These are phyloP conservation scores for Emmonsiellopsis sp. DNA, from an alignment of 2,329 filamentous ascomycete genomes.

Conservation along the genomic window DNA sequence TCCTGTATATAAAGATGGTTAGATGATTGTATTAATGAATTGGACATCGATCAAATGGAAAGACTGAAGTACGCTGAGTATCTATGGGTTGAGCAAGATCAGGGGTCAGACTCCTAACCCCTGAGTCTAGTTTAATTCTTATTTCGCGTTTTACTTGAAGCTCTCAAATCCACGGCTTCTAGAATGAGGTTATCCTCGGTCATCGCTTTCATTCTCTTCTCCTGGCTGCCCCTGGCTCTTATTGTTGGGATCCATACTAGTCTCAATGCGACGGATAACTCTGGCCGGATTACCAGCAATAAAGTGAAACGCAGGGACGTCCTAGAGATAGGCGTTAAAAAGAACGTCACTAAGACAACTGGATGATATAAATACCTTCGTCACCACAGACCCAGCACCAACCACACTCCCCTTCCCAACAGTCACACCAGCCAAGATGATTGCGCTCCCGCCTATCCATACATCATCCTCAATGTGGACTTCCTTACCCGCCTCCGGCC, in stretches of 20 bases:
- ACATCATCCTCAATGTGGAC: constrained; percentile 72
- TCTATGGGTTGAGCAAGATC: too few relatives aligned
- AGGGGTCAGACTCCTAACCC: too few relatives aligned
- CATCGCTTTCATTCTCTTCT: neutral
- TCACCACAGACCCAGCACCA: constrained; percentile 75
- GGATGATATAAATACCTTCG: constrained; percentile 43
- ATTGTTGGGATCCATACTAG: constrained; percentile 4
- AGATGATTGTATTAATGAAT: too few relatives aligned
- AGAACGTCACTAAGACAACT: neutral
- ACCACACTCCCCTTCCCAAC: constrained; percentile 65
- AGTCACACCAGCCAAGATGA: constrained; percentile 64
- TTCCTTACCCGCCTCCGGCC: constrained; percentile 63
- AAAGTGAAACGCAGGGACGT: constrained; percentile 32
- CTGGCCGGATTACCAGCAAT: constrained; percentile 31
- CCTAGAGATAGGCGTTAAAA: constrained; percentile 14
- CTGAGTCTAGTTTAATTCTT: too few relatives aligned
- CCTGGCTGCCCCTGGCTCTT: neutral
- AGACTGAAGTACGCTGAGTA: too few relatives aligned
- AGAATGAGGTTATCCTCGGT: neutral
- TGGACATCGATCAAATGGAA: too few relatives aligned
- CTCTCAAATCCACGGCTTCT: too few relatives aligned
- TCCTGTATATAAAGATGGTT: too few relatives aligned
- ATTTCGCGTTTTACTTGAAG: too few relatives aligned
- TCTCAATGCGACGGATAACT: constrained; percentile 30
- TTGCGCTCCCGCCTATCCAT: constrained; percentile 65